A percentile compares a stretch with the other conserved stretches of the same genome.
phyloP scores from a whole-genome alignment of 1,284 basidiomycete species.

The Pseudozyma pruni region DNA sequence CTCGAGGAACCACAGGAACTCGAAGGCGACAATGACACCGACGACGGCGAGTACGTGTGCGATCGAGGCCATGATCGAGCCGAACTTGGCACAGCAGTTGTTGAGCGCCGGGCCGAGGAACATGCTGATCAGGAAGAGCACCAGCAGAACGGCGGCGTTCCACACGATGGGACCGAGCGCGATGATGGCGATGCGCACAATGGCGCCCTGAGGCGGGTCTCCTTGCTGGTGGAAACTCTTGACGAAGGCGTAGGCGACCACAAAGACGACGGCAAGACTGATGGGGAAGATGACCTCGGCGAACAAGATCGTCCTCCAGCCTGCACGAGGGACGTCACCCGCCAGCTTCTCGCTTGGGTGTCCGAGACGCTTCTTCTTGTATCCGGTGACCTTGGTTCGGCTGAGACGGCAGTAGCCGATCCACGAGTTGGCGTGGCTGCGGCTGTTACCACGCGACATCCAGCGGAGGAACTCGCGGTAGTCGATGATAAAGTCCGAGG shows the following conservation, averaged over 20 bases:
- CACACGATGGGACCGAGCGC: conserved; percentile 93
- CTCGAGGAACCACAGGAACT: conserved; percentile 87
- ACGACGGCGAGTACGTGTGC: conserved; percentile 65
- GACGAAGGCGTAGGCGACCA: conserved; percentile 67
- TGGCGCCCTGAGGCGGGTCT: conserved; percentile 73
- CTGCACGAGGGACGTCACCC: conserved; percentile 65
- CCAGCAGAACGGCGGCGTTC: conserved; percentile 88
- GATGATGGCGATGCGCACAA: conserved; percentile 92
- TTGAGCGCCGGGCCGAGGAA: conserved; percentile 93
- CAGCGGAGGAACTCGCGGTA: conserved; percentile 68
- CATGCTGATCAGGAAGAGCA: conserved; percentile 87
- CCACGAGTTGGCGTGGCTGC: conserved; percentile 68
- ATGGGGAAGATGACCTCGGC: conserved; percentile 65
- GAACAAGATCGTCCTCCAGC: conserved; percentile 65
- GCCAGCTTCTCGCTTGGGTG: conserved; percentile 68
- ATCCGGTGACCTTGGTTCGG: conserved; percentile 67
- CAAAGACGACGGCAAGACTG: conserved; percentile 64
- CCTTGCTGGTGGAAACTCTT: conserved; percentile 63
- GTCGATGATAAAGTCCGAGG: conserved; percentile 68
- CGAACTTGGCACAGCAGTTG: conserved; percentile 70
- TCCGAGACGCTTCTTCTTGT: conserved; percentile 68
- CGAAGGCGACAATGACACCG: conserved; percentile 61
- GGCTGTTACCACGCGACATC: conserved; percentile 68
- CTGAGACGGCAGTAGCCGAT: conserved; percentile 68
- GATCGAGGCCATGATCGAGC: conserved; percentile 66